phyloP scores from a whole-genome alignment of 257 asterid species.

The Salvia splendens region DNA sequence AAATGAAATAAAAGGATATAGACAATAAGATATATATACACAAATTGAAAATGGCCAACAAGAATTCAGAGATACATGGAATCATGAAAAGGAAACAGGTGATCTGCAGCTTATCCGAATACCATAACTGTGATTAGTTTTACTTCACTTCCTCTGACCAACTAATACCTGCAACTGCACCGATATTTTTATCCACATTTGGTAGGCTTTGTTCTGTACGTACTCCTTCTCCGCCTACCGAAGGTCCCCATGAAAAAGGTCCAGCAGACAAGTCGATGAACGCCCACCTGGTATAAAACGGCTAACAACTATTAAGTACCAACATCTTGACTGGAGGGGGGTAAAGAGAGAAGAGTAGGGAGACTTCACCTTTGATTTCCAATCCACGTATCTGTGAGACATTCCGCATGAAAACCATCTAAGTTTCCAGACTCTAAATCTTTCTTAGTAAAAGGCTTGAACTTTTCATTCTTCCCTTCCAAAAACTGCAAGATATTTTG shows the following conservation, averaged over 20 bases:
- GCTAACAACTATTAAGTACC: too few species aligned
- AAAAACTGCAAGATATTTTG: slow-evolving; percentile 50
- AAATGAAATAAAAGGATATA: slow-evolving; percentile 13
- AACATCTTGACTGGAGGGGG: too few species aligned
- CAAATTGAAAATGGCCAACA: slow-evolving; percentile 9
- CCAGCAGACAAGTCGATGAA: too few species aligned
- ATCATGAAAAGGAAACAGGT: slow-evolving; percentile 16
- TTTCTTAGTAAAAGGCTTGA: slow-evolving; percentile 55
- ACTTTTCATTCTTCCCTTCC: slow-evolving; percentile 58
- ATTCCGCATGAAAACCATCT: too few species aligned
- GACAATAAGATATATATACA: too few species aligned
- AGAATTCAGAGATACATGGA: slow-evolving; percentile 26
- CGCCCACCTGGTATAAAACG: too few species aligned
- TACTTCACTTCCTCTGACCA: slow-evolving; percentile 24
- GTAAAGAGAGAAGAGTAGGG: too few species aligned
- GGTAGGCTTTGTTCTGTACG: slow-evolving; percentile 94
- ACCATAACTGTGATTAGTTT: slow-evolving; percentile 20
- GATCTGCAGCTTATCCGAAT: slow-evolving; percentile 9
- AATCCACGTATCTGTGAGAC: too few species aligned
- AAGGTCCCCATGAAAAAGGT: too few species aligned
- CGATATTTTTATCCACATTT: slow-evolving; percentile 86
- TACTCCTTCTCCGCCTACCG: slow-evolving; percentile 99
- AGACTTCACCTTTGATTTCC: too few species aligned
- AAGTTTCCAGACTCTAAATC: too few species aligned
- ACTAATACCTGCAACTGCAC: slow-evolving; percentile 83